Percentiles rank a stretch among this genome's conserved stretches.
Conservation (phyloP, 345 rosid genomes). For the Salix udensis region DNA sequence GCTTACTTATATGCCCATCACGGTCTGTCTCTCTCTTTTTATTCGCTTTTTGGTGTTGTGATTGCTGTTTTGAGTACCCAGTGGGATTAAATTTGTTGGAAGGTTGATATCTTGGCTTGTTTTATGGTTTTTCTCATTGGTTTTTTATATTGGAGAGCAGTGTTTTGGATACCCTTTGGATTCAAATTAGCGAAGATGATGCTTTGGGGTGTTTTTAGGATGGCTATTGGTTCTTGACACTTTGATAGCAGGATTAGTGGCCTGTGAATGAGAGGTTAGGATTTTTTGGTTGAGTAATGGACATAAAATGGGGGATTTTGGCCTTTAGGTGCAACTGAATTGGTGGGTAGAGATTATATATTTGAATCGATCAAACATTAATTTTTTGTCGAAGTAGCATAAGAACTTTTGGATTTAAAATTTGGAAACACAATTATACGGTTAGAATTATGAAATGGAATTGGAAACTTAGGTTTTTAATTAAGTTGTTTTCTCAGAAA, state of each 20-base stretch:
- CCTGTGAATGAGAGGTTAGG: neutral
- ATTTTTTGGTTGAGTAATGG: neutral
- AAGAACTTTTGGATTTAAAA: neutral
- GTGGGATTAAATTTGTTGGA: too few species aligned
- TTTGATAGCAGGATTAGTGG: neutral
- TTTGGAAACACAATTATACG: neutral
- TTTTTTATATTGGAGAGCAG: neutral
- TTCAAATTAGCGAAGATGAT: neutral
- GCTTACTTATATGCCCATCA: constrained; percentile 74
- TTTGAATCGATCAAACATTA: neutral
- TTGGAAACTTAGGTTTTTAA: neutral
- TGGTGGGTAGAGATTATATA: neutral
- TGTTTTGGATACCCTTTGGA: neutral
- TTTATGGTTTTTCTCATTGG: neutral
- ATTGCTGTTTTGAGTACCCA: neutral
- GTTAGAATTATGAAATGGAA: neutral
- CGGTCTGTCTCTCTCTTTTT: constrained; percentile 37
- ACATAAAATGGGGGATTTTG: neutral
- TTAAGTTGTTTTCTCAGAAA: neutral
- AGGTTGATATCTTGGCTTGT: neutral
- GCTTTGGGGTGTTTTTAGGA: neutral
- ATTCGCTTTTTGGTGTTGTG: neutral
- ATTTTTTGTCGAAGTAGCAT: neutral
- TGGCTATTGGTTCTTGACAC: neutral
- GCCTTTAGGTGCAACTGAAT: neutral